Evolutionary conservation across 352 stramenopile species (phyloP).

Genomic region (Bremia lactucae): DNA sequence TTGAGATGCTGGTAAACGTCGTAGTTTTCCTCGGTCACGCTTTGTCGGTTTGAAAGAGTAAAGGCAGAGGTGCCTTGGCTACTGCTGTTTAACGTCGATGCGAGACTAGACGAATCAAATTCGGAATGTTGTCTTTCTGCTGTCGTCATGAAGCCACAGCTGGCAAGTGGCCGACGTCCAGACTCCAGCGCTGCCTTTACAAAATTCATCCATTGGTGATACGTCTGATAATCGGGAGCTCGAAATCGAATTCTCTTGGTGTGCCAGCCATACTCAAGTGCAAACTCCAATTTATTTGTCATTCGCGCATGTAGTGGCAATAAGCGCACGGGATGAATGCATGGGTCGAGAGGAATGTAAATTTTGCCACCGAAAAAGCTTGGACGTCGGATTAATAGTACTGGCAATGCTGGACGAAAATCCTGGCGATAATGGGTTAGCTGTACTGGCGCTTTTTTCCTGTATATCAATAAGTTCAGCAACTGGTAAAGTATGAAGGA

Average conservation of each 20-base stretch:
- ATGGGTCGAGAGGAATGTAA: slow-evolving; percentile 21
- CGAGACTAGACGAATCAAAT: slow-evolving; percentile 15
- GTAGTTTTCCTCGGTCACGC: slow-evolving; percentile 4
- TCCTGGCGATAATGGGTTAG: slow-evolving; percentile 20
- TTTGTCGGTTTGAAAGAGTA: slow-evolving; percentile 5
- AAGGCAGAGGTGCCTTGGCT: slow-evolving; percentile 6
- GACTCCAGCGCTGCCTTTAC: slow-evolving; percentile 17
- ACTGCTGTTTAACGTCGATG: slow-evolving; percentile 20
- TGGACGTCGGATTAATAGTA: slow-evolving; percentile 19
- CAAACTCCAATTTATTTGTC: slow-evolving; percentile 16
- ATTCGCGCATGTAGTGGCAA: slow-evolving; percentile 11
- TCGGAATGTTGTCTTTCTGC: slow-evolving; percentile 2
- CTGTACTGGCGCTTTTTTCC: slow-evolving; percentile 20
- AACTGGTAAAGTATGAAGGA: slow-evolving; percentile 5
- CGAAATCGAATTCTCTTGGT: slow-evolving; percentile 17
- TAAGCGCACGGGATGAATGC: slow-evolving; percentile 20
- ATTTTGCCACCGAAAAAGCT: slow-evolving; percentile 14
- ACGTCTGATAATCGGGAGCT: slow-evolving; percentile 13
- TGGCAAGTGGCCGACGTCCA: slow-evolving; percentile 14
- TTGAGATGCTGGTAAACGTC: background rate
- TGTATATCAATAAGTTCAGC: background rate
- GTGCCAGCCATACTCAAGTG: slow-evolving; percentile 22
- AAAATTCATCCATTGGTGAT: slow-evolving; percentile 17
- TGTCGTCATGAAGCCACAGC: slow-evolving; percentile 1
- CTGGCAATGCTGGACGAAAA: slow-evolving; percentile 19